A percentile compares a stretch with the other conserved stretches of the same genome.
phyloP scores from a whole-genome alignment of 768 basidiomycete species.

The Baorangia bicolor region DNA sequence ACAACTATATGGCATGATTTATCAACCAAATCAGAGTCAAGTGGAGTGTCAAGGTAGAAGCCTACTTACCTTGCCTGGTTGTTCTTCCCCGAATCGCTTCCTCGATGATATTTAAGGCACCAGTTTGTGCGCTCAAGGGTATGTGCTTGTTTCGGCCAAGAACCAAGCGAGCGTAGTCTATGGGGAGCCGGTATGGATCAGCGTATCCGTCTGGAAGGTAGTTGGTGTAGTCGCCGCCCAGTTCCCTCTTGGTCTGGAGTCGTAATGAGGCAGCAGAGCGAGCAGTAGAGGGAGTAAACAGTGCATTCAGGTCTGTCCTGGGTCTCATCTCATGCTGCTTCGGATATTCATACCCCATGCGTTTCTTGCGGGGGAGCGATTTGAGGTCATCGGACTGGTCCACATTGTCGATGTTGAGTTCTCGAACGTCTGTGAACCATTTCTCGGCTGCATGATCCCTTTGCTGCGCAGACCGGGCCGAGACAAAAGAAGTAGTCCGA shows the following conservation, averaged over 20 bases:
- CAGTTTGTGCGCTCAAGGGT: conserved; percentile 36
- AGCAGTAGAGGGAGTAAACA: conserved; percentile 14
- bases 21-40: background rate
- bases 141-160: conserved; percentile 46
- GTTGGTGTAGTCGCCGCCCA: conserved; percentile 52
- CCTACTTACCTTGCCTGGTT: conserved; percentile 12
- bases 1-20: conserved; percentile 4
- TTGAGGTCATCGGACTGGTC: background rate
- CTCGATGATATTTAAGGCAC: conserved; percentile 41
- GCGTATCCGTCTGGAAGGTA: conserved; percentile 36
- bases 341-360: background rate
- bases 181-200: conserved; percentile 35
- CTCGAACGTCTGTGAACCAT: conserved; percentile 23
- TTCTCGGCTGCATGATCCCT: conserved; percentile 25
- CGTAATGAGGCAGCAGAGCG: conserved; percentile 13
- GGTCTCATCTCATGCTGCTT: conserved; percentile 23
- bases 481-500: conserved; percentile 21
- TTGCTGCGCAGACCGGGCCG: conserved; percentile 19
- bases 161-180: conserved; percentile 42
- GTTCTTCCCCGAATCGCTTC: conserved; percentile 9
- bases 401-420: conserved; percentile 14
- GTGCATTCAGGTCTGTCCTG: conserved; percentile 19
- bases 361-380: conserved; percentile 5
- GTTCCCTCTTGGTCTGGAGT: conserved; percentile 35
- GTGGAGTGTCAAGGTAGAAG: background rate